Evolutionary conservation across 257 asterid genomes (phyloP).

Genomic region (Jacaranda mimosifolia): DNA sequence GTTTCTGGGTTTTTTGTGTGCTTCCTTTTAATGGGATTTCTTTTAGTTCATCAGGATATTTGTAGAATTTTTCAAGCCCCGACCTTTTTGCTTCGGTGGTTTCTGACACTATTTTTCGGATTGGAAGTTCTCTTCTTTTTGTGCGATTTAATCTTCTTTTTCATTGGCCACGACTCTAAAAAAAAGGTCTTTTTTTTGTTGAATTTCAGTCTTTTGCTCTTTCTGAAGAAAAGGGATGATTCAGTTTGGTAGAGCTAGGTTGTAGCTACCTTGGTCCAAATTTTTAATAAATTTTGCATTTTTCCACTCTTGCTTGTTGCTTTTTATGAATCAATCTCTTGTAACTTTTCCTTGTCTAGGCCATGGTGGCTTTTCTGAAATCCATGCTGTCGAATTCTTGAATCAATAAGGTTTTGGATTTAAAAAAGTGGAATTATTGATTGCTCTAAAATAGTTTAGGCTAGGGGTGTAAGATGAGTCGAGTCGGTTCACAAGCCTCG

Average conservation of each 20-base stretch:
- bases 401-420: slow-evolving; percentile 16
- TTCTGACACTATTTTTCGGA: neutral
- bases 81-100: neutral
- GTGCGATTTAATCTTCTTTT: neutral
- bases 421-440: neutral
- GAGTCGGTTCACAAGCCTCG: too few relatives aligned
- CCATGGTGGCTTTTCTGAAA: too few relatives aligned
- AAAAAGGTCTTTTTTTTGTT: neutral
- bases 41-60: neutral
- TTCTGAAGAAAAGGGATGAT: slow-evolving; percentile 24
- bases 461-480: too few relatives aligned
- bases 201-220: slow-evolving; percentile 1
- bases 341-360: too few relatives aligned
- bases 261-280: neutral
- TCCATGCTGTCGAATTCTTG: slow-evolving; percentile 2
- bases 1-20: slow-evolving; percentile 9
- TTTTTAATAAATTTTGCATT: neutral
- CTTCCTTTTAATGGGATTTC: slow-evolving; percentile 34
- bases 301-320: neutral
- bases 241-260: neutral
- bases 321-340: too few relatives aligned
- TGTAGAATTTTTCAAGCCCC: neutral
- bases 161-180: neutral
- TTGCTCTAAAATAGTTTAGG: neutral
- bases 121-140: neutral